phyloP scores from a whole-genome alignment of 2,329 filamentous ascomycete species.

The Xylariaceae sp. region DNA sequence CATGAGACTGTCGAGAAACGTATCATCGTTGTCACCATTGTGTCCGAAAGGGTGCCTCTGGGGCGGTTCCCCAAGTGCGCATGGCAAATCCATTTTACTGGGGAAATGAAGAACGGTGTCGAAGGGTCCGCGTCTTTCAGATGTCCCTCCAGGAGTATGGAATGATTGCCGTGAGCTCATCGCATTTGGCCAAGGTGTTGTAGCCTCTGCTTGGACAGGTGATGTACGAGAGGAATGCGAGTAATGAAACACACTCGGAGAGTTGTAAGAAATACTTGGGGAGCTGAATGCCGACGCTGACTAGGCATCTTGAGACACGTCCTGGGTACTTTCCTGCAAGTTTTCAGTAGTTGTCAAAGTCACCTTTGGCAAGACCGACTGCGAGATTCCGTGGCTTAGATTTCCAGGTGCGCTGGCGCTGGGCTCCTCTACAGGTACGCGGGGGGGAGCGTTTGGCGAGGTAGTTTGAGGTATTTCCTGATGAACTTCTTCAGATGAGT shows the following conservation, averaged over 20 bases:
- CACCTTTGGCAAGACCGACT: background rate
- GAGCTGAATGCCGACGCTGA: slow-evolving; percentile 9
- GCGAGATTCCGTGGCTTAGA: background rate
- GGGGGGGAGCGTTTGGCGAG: background rate
- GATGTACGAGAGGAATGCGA: background rate
- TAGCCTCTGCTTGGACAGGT: no score
- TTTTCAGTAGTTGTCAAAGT: slow-evolving; percentile 3
- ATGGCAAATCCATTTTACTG: no score
- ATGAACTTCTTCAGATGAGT: background rate
- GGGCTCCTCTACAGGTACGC: background rate
- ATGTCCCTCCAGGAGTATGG: no score
- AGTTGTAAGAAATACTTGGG: slow-evolving; percentile 3
- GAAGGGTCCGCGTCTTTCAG: no score
- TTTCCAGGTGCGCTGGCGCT: no score
- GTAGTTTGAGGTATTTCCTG: background rate
- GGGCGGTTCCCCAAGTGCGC: no score
- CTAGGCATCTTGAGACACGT: slow-evolving; percentile 14
- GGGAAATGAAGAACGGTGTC: no score
- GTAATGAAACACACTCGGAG: background rate
- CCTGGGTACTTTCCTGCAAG: slow-evolving; percentile 9
- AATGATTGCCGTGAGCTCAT: no score
- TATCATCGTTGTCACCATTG: no score
- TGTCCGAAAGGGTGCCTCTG: no score
- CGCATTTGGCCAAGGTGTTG: no score
- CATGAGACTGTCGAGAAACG: no score